phyloP scores from a whole-genome alignment of 1,139 yeast species.

The Trichomonascaceae sp. region DNA sequence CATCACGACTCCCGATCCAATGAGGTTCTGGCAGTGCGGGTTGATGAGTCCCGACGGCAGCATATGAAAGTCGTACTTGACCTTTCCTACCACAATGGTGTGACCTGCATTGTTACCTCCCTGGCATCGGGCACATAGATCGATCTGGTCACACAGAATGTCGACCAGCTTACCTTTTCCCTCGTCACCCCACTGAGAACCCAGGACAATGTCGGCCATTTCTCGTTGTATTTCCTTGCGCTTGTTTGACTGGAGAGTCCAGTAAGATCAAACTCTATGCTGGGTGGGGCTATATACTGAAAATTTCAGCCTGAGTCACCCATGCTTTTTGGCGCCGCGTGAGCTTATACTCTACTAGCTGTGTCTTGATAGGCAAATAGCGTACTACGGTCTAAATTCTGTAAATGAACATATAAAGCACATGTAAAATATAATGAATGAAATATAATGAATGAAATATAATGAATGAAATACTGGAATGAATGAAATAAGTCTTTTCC shows the following conservation, averaged over 20 bases:
- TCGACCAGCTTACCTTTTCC: constrained; percentile 98
- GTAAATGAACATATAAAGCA: too few relatives aligned
- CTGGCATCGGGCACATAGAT: constrained; percentile 95
- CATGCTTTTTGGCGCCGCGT: too few relatives aligned
- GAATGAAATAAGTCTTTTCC: too few relatives aligned
- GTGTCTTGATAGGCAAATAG: too few relatives aligned
- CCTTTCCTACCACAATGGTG: constrained; percentile 81
- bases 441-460: too few relatives aligned
- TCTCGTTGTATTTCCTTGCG: neutral
- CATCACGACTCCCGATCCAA: constrained; percentile 95
- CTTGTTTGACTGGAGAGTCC: neutral
- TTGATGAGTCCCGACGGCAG: constrained; percentile 94
- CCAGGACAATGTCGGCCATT: constrained; percentile 89
- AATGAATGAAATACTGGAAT: too few relatives aligned
- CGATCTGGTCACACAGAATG: constrained; percentile 82
- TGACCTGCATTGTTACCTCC: constrained; percentile 99
- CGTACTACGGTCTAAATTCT: too few relatives aligned
- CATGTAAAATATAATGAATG: too few relatives aligned
- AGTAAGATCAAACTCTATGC: neutral
- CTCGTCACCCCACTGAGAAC: constrained; percentile 99
- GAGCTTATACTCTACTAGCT: too few relatives aligned
- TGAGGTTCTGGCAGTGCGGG: constrained; percentile 74
- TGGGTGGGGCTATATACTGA: too few relatives aligned
- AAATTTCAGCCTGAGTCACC: too few relatives aligned
- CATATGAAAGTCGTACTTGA: constrained; percentile 96